Conservation (phyloP, 495 filamentous ascomycete genomes). For the Hypoxylon crocopeplum region DNA sequence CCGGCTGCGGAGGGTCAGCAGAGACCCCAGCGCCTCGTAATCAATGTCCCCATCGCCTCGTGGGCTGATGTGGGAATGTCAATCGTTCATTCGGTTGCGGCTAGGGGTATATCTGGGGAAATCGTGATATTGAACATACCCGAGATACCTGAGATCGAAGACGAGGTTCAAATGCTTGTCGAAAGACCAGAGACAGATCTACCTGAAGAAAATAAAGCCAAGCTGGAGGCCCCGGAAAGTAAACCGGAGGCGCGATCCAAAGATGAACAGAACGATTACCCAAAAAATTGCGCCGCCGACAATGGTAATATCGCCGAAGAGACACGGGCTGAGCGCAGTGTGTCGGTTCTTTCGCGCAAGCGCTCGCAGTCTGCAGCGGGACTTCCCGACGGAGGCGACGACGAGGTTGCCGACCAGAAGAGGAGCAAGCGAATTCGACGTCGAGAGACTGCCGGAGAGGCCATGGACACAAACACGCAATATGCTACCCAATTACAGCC, state of each 20-base stretch:
- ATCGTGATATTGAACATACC: constrained; percentile 47
- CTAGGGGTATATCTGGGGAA: constrained; percentile 42
- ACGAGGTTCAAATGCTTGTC: constrained; percentile 48
- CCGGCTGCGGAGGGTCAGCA: constrained; percentile 51
- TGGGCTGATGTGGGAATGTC: constrained; percentile 54
- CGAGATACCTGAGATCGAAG: constrained; percentile 40
- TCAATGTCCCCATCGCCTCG: constrained; percentile 42
- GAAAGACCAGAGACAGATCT: constrained; percentile 36
- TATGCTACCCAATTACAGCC: constrained; percentile 73
- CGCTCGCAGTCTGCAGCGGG: constrained; percentile 70
- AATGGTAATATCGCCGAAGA: constrained; percentile 33
- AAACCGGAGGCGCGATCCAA: constrained; percentile 21
- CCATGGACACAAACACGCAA: constrained; percentile 71
- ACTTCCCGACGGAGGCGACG: constrained; percentile 58
- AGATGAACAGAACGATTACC: constrained; percentile 33
- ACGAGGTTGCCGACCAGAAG: constrained; percentile 68
- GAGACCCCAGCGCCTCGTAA: constrained; percentile 58
- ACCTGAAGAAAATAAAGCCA: constrained; percentile 10
- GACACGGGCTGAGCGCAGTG: constrained; percentile 39
- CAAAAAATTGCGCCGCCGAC: constrained; percentile 27
- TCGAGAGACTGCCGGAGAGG: constrained; percentile 77
- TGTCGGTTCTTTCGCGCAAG: constrained; percentile 57
- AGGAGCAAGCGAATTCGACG: constrained; percentile 85
- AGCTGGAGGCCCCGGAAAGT: constrained; percentile 1
- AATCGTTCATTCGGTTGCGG: constrained; percentile 41